These are phyloP conservation scores for Drechslera avenae DNA, from an alignment of 2,329 filamentous ascomycete genomes.

Conservation along the genomic window DNA sequence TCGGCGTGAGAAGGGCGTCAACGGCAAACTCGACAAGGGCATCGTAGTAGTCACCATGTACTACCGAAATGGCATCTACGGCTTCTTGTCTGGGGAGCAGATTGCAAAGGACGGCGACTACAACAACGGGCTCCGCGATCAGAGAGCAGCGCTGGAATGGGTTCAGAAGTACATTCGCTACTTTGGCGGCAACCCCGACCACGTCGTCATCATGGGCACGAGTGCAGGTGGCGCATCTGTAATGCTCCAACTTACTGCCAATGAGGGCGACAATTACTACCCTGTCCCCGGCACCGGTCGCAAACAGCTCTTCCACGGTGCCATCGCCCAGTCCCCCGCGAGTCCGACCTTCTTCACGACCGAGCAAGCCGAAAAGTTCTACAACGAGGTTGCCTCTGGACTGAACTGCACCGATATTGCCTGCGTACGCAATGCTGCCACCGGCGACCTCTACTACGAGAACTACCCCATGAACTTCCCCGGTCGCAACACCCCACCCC, in stretches of 20 bases:
- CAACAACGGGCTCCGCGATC: slow-evolving; percentile 46
- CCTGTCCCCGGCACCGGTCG: slow-evolving; percentile 34
- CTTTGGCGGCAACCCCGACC: slow-evolving; percentile 54
- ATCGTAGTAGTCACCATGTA: slow-evolving; percentile 43
- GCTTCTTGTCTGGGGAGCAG: slow-evolving; percentile 52
- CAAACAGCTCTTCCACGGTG: slow-evolving; percentile 40
- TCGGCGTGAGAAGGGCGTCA: slow-evolving; percentile 29
- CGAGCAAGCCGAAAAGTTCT: slow-evolving; percentile 40
- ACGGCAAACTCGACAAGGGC: slow-evolving; percentile 39
- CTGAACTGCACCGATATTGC: slow-evolving; percentile 40
- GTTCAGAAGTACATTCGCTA: slow-evolving; percentile 50
- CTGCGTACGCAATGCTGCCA: slow-evolving; percentile 34
- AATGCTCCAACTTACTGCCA: slow-evolving; percentile 38
- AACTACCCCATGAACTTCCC: slow-evolving; percentile 44
- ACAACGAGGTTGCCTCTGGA: slow-evolving; percentile 36
- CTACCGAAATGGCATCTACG: slow-evolving; percentile 50
- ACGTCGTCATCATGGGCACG: slow-evolving; percentile 53
- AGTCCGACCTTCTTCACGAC: slow-evolving; percentile 42
- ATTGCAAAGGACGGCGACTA: slow-evolving; percentile 45
- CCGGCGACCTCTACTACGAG: slow-evolving; percentile 40
- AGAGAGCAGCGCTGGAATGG: slow-evolving; percentile 50
- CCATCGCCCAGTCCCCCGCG: slow-evolving; percentile 39
- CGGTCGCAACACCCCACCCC: slow-evolving; percentile 36
- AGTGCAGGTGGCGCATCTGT: slow-evolving; percentile 42
- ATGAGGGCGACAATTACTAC: slow-evolving; percentile 37